phyloP scores from a whole-genome alignment of 202 grass and related monocot species.

The Brachypodium distachyon region DNA sequence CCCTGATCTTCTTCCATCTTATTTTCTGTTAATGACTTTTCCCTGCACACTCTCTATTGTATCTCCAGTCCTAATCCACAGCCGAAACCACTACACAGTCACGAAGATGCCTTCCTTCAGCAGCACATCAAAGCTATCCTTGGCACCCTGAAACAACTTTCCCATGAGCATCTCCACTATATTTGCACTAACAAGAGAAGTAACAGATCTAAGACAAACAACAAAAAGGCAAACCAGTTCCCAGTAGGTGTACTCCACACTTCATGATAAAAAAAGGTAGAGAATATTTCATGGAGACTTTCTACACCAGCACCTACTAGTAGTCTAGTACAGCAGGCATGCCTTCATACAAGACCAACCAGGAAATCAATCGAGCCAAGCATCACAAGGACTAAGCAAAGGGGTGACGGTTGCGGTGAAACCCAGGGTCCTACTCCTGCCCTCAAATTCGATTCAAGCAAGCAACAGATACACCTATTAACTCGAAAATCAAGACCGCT shows the following conservation, averaged over 20 bases:
- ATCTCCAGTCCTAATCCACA: neutral
- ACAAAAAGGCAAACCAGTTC: slow-evolving; percentile 2
- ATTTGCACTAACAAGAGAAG: neutral
- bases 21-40: neutral
- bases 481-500: neutral
- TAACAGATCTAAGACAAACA: slow-evolving; percentile 19
- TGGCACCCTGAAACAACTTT: slow-evolving; percentile 39
- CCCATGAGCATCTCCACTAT: slow-evolving; percentile 18
- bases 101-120: slow-evolving; percentile 28
- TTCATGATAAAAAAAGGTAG: slow-evolving; percentile 1
- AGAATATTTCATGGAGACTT: slow-evolving; percentile 11
- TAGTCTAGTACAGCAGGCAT: slow-evolving; percentile 3
- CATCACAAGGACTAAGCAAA: neutral
- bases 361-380: neutral
- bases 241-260: neutral
- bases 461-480: neutral
- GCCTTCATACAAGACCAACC: too few relatives aligned
- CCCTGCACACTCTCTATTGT: neutral
- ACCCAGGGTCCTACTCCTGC: neutral
- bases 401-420: neutral
- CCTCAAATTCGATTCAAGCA: neutral
- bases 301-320: neutral
- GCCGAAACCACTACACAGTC: neutral
- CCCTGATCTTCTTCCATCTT: slow-evolving; percentile 37
- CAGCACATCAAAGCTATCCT: slow-evolving; percentile 23